Evolutionary conservation across 305 asterid species (phyloP).

Genomic region (Fraxinus velutina): DNA sequence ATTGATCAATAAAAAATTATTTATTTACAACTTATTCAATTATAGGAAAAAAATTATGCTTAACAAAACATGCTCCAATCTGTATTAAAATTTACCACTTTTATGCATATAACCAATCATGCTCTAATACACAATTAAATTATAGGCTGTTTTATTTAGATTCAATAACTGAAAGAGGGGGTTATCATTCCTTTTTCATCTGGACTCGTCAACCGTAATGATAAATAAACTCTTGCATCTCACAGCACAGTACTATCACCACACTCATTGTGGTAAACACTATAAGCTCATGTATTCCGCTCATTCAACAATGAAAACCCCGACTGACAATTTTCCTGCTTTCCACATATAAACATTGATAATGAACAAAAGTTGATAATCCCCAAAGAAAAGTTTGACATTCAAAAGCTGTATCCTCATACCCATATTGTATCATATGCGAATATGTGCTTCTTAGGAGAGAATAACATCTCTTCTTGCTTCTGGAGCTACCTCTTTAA

Average conservation of each 20-base stretch:
- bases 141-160: background rate
- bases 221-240: background rate
- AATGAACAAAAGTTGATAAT: background rate
- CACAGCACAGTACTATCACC: background rate
- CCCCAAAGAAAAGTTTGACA: background rate
- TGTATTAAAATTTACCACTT: background rate
- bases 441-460: no score
- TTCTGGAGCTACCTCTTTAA: constrained; percentile 94
- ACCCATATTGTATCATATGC: no score
- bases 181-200: background rate
- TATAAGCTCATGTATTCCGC: background rate
- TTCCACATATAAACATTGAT: background rate
- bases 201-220: background rate
- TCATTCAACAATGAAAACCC: background rate
- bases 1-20: background rate
- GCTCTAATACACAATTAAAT: background rate
- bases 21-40: background rate
- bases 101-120: background rate
- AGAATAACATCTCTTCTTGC: constrained; percentile 67
- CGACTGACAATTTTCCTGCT: background rate
- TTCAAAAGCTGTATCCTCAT: no score
- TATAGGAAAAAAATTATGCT: background rate
- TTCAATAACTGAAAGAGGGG: background rate
- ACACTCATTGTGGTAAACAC: background rate
- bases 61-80: background rate